Conservation (phyloP, 345 rosid species). For the Excoecaria agallocha region DNA sequence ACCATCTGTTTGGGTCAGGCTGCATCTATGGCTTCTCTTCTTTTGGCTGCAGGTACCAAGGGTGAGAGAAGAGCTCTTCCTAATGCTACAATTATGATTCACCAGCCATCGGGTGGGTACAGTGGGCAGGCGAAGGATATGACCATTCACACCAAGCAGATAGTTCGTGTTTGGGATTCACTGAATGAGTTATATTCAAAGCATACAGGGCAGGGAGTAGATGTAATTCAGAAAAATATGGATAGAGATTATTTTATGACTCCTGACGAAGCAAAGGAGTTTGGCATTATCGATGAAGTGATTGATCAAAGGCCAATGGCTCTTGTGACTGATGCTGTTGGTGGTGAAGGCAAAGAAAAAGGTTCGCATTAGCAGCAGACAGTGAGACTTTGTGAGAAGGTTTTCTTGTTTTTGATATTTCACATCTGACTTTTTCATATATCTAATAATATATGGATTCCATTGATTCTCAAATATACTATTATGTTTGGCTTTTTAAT, state of each 20-base stretch:
- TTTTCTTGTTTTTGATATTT: neutral
- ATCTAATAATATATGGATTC: neutral
- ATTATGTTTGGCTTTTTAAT: neutral
- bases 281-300: constrained; percentile 94
- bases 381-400: constrained; percentile 1
- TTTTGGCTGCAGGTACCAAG: constrained; percentile 82
- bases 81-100: constrained; percentile 91
- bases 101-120: constrained; percentile 98
- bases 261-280: constrained; percentile 84
- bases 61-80: constrained; percentile 94
- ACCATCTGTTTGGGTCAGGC: constrained; percentile 98
- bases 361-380: constrained; percentile 45
- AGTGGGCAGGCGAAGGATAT: constrained; percentile 95
- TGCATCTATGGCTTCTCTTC: constrained; percentile 99
- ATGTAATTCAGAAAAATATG: constrained; percentile 81
- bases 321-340: constrained; percentile 80
- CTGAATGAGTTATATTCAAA: constrained; percentile 67
- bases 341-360: constrained; percentile 56
- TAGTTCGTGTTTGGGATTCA: constrained; percentile 86
- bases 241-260: constrained; percentile 98
- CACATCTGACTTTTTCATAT: neutral
- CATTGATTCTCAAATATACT: neutral
- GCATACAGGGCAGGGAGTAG: constrained; percentile 77
- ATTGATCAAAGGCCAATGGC: constrained; percentile 80
- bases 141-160: constrained; percentile 90